Base-by-base conservation (phyloP, 108 stramenopile species). In the Cylindrotheca fusiformis region DNA sequence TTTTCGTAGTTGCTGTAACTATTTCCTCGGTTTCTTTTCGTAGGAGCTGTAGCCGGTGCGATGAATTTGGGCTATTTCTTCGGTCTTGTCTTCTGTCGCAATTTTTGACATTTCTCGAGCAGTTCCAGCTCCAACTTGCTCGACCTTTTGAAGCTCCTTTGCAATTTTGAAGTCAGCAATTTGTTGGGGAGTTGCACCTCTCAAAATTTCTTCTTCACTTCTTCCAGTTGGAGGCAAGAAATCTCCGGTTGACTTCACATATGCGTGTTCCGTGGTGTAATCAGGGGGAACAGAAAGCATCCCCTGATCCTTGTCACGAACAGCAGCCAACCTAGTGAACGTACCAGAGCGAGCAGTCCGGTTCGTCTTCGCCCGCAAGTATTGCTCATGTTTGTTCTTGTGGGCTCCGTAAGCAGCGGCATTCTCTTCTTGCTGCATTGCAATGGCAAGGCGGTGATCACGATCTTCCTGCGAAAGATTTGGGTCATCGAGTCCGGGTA, bases 341-440 rank as follows among this genome's bases (percentile, higher is more conserved):
- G 85, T 83, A 50, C 76, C 82, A 22, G 87, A 89, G 17, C 93
- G 80, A 17, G 77, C 72, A 19, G 93, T 94, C 54, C 93, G 93
- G 68, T 86, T 82, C 32, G 68, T 48, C 45, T 84, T 73, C 23
- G 93, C 85, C 24, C 77, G 60, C 8, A 80, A 59, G 58, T 77
- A 59, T 55, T 80, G 72, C 17, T 91, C 84, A 74, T 87, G 89
- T 44, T 82, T 80, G 68, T 89, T 91, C 77, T 91, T 85, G 76
- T 86, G 86, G 6, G 68, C 75, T 27, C 79, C 82, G 63, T 87
- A 89, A 23, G 75, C 93, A 48, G 87, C 89, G 47, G 87, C 89
- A 50, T 94, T 94, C 67, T 94, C 93, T 61, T 94, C 85, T 59
- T 94, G 89, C 75, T 94, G 93, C 33, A 94, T 73, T 20, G 89